Percentiles rank a stretch among this genome's conserved stretches.
phyloP scores from a whole-genome alignment of 192 early-diverging fungal genomes.

The Obelidium mucronatum region DNA sequence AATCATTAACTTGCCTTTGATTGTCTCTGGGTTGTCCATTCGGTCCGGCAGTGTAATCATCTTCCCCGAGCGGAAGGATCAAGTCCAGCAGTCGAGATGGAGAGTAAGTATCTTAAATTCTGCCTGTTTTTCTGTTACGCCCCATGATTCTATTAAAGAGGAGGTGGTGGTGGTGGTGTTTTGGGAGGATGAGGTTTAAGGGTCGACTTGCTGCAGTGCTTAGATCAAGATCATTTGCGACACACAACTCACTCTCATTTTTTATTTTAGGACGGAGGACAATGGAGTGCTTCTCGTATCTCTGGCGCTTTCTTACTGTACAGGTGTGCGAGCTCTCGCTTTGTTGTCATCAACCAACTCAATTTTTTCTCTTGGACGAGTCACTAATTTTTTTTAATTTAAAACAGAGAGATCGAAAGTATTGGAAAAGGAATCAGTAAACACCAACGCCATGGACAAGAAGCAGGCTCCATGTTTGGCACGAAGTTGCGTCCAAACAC shows the following conservation, averaged over 20 bases:
- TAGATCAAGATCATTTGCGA: not conserved
- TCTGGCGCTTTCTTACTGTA: slow-evolving; percentile 20
- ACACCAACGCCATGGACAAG: not conserved
- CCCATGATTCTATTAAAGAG: not conserved
- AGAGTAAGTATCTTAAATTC: not conserved
- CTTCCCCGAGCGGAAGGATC: slow-evolving; percentile 19
- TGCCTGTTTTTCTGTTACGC: not conserved
- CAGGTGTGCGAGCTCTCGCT: not conserved
- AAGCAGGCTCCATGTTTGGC: not conserved
- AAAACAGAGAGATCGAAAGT: not conserved
- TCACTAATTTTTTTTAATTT: no score
- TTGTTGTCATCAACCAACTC: not conserved
- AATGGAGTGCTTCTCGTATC: slow-evolving; percentile 14
- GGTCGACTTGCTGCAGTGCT: no score
- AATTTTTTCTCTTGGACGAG: not conserved
- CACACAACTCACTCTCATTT: not conserved
- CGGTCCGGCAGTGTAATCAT: slow-evolving; percentile 34
- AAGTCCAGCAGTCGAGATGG: slow-evolving; percentile 15
- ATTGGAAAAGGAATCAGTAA: not conserved
- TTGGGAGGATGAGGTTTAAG: no score
- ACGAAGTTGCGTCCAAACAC: not conserved
- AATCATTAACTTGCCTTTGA: slow-evolving; percentile 9
- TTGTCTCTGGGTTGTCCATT: slow-evolving; percentile 11
- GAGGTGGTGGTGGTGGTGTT: no score
- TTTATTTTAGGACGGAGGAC: slow-evolving; percentile 2